Conservation (phyloP, 192 early-diverging fungal species). For the Endogone sp. region DNA sequence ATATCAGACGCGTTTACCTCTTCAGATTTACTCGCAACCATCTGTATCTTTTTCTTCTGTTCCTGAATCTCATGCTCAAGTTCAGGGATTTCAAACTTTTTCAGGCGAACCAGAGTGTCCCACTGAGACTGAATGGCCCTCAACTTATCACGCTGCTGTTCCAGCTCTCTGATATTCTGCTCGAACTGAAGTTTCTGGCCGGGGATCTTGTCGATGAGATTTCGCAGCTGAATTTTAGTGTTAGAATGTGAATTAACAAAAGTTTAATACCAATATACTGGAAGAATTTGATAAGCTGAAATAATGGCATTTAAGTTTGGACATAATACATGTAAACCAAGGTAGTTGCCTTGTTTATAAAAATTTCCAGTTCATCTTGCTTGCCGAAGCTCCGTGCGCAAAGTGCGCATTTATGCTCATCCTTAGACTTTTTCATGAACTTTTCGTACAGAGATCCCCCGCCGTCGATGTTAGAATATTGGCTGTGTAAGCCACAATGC, state of each 20-base stretch:
- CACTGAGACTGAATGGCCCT: conserved; percentile 32
- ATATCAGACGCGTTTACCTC: conserved; percentile 7
- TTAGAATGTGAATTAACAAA: conserved; percentile 15
- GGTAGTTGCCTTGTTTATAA: conserved; percentile 35
- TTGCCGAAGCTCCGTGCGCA: conserved; percentile 73
- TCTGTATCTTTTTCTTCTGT: conserved; percentile 20
- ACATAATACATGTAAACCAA: too few relatives aligned
- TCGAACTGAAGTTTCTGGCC: conserved; percentile 26
- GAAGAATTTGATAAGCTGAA: too few relatives aligned
- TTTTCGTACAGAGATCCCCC: conserved; percentile 58
- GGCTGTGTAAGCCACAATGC: not conserved
- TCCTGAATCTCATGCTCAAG: conserved; percentile 9
- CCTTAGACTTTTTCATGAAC: conserved; percentile 62
- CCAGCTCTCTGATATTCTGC: conserved; percentile 35
- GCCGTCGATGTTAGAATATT: conserved; percentile 32
- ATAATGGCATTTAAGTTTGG: too few relatives aligned
- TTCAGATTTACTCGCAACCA: conserved; percentile 18
- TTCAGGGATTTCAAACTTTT: conserved; percentile 44
- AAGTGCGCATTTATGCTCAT: conserved; percentile 71
- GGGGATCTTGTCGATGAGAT: conserved; percentile 34
- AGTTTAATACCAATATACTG: too few relatives aligned
- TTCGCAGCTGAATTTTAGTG: conserved; percentile 25
- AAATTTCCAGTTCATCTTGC: conserved; percentile 38
- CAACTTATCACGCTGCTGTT: conserved; percentile 28
- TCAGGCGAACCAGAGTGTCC: conserved; percentile 40